Conservation (phyloP, 2,329 filamentous ascomycete species). For the Xylariaceae sp. region DNA sequence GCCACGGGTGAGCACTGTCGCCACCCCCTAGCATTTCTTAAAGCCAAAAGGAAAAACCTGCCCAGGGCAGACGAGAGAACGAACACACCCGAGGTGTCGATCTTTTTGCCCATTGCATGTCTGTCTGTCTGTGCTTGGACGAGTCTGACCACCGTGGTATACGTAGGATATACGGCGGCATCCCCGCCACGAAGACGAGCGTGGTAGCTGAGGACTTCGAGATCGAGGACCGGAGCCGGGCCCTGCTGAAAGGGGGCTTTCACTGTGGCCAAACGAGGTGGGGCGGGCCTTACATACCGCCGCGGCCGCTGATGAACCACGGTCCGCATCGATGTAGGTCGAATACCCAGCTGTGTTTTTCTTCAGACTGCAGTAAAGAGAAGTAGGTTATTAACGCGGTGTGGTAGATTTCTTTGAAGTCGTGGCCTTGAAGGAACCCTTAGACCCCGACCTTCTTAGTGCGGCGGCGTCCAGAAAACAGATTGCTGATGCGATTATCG, state of each 20-base stretch:
- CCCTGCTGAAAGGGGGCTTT: slow-evolving; percentile 47
- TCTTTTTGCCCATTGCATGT: too few species aligned
- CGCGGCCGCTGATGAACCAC: slow-evolving; percentile 52
- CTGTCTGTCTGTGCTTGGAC: too few species aligned
- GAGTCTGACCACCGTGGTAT: too few species aligned
- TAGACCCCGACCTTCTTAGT: slow-evolving; percentile 43
- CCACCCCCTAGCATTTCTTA: too few species aligned
- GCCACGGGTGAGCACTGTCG: slow-evolving; percentile 49
- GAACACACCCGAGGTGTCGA: too few species aligned
- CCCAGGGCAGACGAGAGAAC: too few species aligned
- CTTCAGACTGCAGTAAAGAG: neutral
- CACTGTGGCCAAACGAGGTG: slow-evolving; percentile 47
- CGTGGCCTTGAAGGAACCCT: slow-evolving; percentile 48
- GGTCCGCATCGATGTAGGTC: slow-evolving; percentile 52
- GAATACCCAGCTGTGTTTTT: fast-evolving
- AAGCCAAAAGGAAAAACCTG: too few species aligned
- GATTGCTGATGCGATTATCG: slow-evolving; percentile 46
- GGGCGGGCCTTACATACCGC: slow-evolving; percentile 47
- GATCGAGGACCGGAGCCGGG: slow-evolving; percentile 32
- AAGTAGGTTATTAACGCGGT: neutral
- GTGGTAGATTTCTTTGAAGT: slow-evolving; percentile 51
- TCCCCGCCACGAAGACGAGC: slow-evolving; percentile 40
- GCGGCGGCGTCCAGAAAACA: slow-evolving; percentile 46
- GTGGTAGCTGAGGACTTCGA: slow-evolving; percentile 44
- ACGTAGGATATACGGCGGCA: slow-evolving; percentile 44